These are phyloP conservation scores for Pichia deserticola DNA, from an alignment of 805 yeast species.

Conservation along the genomic window DNA sequence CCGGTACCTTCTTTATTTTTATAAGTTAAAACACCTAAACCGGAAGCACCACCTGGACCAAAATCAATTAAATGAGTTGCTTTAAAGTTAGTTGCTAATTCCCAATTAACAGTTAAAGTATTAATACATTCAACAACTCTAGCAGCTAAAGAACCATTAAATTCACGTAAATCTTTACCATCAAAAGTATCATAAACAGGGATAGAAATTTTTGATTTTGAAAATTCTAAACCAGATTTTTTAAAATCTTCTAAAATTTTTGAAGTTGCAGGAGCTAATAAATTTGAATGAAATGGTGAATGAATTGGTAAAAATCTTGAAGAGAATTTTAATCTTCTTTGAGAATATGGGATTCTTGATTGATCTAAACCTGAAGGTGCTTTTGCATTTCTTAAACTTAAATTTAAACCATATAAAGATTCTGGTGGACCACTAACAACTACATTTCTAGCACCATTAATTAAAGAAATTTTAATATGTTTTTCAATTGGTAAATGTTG, in stretches of 20 bases:
- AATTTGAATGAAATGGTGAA: slow-evolving; percentile 94
- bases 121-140: slow-evolving; percentile 81
- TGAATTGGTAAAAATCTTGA: slow-evolving; percentile 92
- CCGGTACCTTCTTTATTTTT: slow-evolving; percentile 99
- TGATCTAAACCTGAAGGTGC: slow-evolving; percentile 94
- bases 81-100: slow-evolving; percentile 69
- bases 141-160: slow-evolving; percentile 45
- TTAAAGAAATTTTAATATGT: slow-evolving; percentile 82
- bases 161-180: slow-evolving; percentile 69
- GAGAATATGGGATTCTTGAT: slow-evolving; percentile 86
- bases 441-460: slow-evolving; percentile 92
- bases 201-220: slow-evolving; percentile 49
- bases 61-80: slow-evolving; percentile 91
- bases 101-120: slow-evolving; percentile 92
- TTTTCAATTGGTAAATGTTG: slow-evolving; percentile 87
- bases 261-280: slow-evolving; percentile 65
- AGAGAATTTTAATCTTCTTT: slow-evolving; percentile 89
- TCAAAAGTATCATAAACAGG: slow-evolving; percentile 89
- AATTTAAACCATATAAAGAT: slow-evolving; percentile 90
- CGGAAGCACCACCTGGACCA: slow-evolving; percentile 98
- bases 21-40: slow-evolving; percentile 92
- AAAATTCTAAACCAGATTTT: slow-evolving; percentile 50
- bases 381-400: slow-evolving; percentile 86
- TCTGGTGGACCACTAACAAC: slow-evolving; percentile 98
- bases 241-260: slow-evolving; percentile 59